phyloP scores from a whole-genome alignment of 148 eudicot species.

The Rhododendron williamsianum region DNA sequence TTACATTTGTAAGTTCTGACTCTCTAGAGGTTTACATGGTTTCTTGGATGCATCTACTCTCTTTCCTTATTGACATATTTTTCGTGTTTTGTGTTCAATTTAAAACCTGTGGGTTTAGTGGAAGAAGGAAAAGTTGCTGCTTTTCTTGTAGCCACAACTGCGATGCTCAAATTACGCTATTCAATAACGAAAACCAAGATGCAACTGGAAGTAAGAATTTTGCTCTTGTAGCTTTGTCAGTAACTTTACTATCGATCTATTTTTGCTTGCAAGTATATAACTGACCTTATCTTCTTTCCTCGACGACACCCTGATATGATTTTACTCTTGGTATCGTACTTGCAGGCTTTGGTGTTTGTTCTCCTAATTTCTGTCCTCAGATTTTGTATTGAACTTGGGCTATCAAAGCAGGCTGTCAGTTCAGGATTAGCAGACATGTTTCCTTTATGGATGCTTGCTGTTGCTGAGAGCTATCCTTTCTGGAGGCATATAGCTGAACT shows the following conservation, averaged over 20 bases:
- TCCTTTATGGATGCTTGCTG: conserved; percentile 40
- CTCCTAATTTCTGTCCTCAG: conserved; percentile 52
- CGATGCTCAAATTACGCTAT: conserved; percentile 50
- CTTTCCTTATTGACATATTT: conserved; percentile 13
- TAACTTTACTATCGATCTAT: not conserved
- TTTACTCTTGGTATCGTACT: not conserved
- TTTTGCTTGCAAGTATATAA: not conserved
- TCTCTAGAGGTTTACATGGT: conserved; percentile 1
- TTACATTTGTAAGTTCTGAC: conserved; percentile 67
- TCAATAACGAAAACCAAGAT: conserved; percentile 48
- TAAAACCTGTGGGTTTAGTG: conserved; percentile 45
- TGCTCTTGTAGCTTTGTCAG: conserved; percentile 6
- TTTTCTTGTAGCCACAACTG: conserved; percentile 74
- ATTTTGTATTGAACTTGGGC: conserved; percentile 67
- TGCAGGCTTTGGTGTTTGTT: conserved; percentile 61
- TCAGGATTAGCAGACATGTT: conserved; percentile 29
- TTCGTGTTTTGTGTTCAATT: conserved; percentile 14
- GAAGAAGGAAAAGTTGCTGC: conserved; percentile 90
- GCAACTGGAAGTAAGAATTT: conserved; percentile 57
- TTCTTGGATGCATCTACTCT: conserved; percentile 11
- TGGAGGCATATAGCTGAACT: conserved; percentile 43
- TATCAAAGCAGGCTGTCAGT: conserved; percentile 63
- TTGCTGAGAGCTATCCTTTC: conserved; percentile 34
- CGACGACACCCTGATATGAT: not conserved
- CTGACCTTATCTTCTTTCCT: not conserved